Base-by-base conservation (phyloP, 768 basidiomycete genomes). In the Cyathus striatus region DNA sequence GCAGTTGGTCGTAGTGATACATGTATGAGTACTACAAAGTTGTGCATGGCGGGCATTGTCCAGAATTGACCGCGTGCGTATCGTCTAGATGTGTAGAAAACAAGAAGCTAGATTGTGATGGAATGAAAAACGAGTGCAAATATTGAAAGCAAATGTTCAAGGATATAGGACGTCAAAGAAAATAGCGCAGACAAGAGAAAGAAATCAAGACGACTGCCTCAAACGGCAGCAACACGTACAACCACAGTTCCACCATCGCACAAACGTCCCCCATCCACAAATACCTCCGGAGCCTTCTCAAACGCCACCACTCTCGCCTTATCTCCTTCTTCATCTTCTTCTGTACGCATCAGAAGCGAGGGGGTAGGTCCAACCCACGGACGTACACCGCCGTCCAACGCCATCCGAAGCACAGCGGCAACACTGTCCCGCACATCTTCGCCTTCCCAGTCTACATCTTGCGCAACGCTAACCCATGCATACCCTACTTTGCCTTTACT, bases 401-500 rank as follows among this genome's bases (percentile, higher is more conserved):
- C 69, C 43, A 72, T 57, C 21, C 60, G 57, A 41, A 78, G 34
- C 6, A 76, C 66, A 27, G 60, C 64, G 4, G 61, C 64, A 39
- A 79, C 49, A 36, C 63, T 72, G 45, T 72, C 70, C 5, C 79
- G 68, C 41, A 90, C 74, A 57, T 89, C 83, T 44, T 79, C 74
- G 21, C 90, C 90, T 53, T 90, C 86, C 73, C 81, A 83, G 59
- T 91, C 90, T 23, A 90, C 78, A 56, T 90, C 90, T 47, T 86
- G 84, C 25, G 79, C 78, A 27, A 81, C 66, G 55, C 78, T 82
- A n/a, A 91, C 78, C 88, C 89, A 92, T 16, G 83, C 79, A 59
- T 91, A 91, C 37, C 79, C 81, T 22, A 88, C 79, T 44, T 69
- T 68, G 39, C 66, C 59, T 30, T 45, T 49, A 32, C 41, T 48